Conservation (phyloP, 306 rosid species). For the Cyclanthera cordifolia region DNA sequence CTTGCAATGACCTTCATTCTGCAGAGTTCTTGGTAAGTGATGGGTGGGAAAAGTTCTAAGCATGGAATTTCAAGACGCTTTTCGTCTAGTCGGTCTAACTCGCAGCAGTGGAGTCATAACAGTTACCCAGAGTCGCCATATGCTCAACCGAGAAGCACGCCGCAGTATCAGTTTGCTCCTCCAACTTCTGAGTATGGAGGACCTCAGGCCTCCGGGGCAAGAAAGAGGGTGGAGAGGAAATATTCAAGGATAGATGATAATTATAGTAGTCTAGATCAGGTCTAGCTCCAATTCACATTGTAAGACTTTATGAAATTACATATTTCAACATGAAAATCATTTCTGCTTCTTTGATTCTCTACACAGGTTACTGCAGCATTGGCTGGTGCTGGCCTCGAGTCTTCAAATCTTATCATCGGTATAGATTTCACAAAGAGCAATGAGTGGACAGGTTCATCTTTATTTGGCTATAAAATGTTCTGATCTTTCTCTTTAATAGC, state of each 20-base stretch:
- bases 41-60: slow-evolving; percentile 79
- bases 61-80: slow-evolving; percentile 28
- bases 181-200: slow-evolving; percentile 36
- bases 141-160: slow-evolving; percentile 30
- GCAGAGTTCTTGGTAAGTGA: slow-evolving; percentile 26
- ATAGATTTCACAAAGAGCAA: slow-evolving; percentile 98
- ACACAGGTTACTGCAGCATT: slow-evolving; percentile 79
- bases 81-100: slow-evolving; percentile 29
- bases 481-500: not conserved
- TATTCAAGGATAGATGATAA: slow-evolving; percentile 63
- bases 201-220: slow-evolving; percentile 28
- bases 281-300: slow-evolving; percentile 13
- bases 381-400: slow-evolving; percentile 75
- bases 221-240: slow-evolving; percentile 41
- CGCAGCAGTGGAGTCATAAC: slow-evolving; percentile 31
- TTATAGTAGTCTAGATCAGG: slow-evolving; percentile 67
- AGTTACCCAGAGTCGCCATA: slow-evolving; percentile 37
- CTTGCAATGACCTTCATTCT: not conserved
- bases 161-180: slow-evolving; percentile 31
- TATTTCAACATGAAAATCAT: not conserved
- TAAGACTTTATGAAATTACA: not conserved
- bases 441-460: slow-evolving; percentile 91
- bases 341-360: not conserved
- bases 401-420: slow-evolving; percentile 91
- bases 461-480: slow-evolving; percentile 4